These are phyloP conservation scores for Inga laurina DNA, from an alignment of 306 rosid genomes.

Conservation along the genomic window DNA sequence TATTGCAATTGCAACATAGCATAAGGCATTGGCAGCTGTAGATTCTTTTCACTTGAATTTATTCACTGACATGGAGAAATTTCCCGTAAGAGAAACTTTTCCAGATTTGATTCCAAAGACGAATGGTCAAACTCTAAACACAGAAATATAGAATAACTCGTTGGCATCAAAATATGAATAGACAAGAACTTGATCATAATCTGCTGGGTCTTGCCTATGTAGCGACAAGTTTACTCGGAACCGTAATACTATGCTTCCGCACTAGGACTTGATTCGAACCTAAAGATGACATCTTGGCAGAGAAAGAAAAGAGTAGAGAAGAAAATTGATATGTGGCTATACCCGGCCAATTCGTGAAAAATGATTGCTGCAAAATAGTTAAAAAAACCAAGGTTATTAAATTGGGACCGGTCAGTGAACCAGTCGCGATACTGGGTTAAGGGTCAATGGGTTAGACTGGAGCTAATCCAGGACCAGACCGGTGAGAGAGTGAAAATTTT, in stretches of 20 bases:
- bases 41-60: neutral
- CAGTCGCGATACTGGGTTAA: no score
- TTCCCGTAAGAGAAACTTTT: neutral
- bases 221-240: neutral
- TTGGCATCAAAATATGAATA: neutral
- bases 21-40: neutral
- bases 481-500: no score
- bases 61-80: constrained; percentile 1
- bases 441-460: no score
- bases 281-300: neutral
- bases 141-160: neutral
- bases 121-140: neutral
- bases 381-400: no score
- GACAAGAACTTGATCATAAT: neutral
- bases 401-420: no score
- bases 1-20: neutral
- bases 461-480: no score
- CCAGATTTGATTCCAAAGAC: neutral
- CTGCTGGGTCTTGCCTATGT: no score
- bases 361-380: neutral
- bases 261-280: neutral
- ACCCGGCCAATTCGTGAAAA: neutral
- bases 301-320: neutral
- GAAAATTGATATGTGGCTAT: neutral
- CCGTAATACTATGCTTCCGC: neutral